Conservation (phyloP, 257 asterid genomes). For the Thymus quinquecostatus region DNA sequence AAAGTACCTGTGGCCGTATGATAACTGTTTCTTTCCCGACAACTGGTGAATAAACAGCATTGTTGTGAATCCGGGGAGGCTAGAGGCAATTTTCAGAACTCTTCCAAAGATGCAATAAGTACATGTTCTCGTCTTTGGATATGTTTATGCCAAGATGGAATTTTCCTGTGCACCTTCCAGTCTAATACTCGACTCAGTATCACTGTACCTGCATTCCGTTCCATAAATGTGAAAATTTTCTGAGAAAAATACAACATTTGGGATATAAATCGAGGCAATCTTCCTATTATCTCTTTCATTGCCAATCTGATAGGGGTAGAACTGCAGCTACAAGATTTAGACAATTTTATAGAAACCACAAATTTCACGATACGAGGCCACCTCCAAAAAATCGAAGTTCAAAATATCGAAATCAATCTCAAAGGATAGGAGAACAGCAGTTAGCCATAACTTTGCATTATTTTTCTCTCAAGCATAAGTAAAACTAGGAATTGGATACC, state of each 20-base stretch:
- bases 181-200: constrained; percentile 4
- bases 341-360: background rate
- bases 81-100: constrained; percentile 8
- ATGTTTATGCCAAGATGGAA: background rate
- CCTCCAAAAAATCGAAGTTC: background rate
- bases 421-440: background rate
- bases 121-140: constrained; percentile 18
- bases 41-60: constrained; percentile 22
- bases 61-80: constrained; percentile 18
- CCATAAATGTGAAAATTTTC: background rate
- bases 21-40: constrained; percentile 28
- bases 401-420: background rate
- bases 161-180: background rate
- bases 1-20: constrained; percentile 78
- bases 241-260: background rate
- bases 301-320: background rate
- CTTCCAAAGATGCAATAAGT: constrained; percentile 19
- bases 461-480: too few species aligned
- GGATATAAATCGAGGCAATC: background rate
- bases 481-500: too few species aligned
- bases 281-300: background rate
- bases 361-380: background rate
- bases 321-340: background rate
- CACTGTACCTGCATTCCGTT: constrained; percentile 1
- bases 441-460: background rate